Percentiles rank a stretch among this genome's conserved stretches.
phyloP scores from a whole-genome alignment of 2,329 filamentous ascomycete species.

The Colletotrichum spinosum region DNA sequence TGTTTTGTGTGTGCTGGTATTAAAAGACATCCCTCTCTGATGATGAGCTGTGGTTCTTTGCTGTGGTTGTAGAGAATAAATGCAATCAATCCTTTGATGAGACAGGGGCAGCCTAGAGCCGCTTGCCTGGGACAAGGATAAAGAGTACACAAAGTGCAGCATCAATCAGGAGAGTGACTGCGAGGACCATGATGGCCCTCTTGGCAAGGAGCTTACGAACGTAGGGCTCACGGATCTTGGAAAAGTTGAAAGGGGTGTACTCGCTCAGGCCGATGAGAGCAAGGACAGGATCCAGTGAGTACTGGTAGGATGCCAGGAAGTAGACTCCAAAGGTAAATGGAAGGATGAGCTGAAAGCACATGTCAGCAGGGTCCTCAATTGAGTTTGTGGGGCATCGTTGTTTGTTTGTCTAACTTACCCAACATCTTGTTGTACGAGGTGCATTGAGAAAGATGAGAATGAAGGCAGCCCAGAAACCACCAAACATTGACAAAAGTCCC shows the following conservation, averaged over 20 bases:
- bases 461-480: slow-evolving; percentile 93
- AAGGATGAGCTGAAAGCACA: slow-evolving; percentile 69
- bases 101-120: slow-evolving; percentile 63
- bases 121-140: slow-evolving; percentile 92
- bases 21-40: slow-evolving; percentile 1
- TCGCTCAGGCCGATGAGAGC: slow-evolving; percentile 92
- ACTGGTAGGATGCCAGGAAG: slow-evolving; percentile 90
- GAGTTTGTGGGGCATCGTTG: no score
- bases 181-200: slow-evolving; percentile 83
- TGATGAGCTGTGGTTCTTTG: not conserved
- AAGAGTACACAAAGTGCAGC: slow-evolving; percentile 89
- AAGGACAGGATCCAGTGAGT: slow-evolving; percentile 92
- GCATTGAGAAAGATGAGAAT: slow-evolving; percentile 91
- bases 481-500: slow-evolving; percentile 88
- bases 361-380: slow-evolving; percentile 1
- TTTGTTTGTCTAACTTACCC: slow-evolving; percentile 69
- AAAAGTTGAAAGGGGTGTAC: slow-evolving; percentile 95
- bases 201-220: slow-evolving; percentile 87
- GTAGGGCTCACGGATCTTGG: slow-evolving; percentile 88
- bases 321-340: slow-evolving; percentile 95
- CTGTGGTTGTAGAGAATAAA: not conserved
- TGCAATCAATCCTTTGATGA: slow-evolving; percentile 10
- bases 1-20: not conserved
- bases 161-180: slow-evolving; percentile 80
- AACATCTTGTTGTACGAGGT: slow-evolving; percentile 79